A percentile compares a stretch with the other conserved stretches of the same genome.
Conservation (phyloP, 2,329 filamentous ascomycete species). For the Aspergillus clavatus region DNA sequence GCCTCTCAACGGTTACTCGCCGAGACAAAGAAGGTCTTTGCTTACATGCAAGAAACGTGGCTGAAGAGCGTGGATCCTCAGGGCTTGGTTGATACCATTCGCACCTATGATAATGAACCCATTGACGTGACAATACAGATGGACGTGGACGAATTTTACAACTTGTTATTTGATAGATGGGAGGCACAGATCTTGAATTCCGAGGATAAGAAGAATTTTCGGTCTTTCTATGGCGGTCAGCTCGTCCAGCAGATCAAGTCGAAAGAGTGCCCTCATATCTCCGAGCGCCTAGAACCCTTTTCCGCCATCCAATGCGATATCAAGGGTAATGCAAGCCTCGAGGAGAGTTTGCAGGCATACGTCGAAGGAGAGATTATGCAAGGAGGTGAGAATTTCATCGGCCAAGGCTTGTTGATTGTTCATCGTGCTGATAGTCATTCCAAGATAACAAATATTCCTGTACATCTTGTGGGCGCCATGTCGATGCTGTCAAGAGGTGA, state of each 20-base stretch:
- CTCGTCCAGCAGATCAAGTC: constrained; percentile 93
- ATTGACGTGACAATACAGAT: constrained; percentile 91
- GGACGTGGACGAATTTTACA: constrained; percentile 98
- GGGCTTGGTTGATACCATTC: constrained; percentile 68
- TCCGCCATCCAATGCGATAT: constrained; percentile 95
- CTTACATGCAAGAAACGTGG: constrained; percentile 77
- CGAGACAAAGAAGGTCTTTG: constrained; percentile 78
- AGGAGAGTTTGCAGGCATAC: constrained; percentile 90
- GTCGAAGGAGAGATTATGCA: constrained; percentile 96
- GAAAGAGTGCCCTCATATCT: constrained; percentile 90
- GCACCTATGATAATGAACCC: constrained; percentile 71
- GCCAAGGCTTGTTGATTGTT: background rate
- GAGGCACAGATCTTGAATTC: constrained; percentile 70
- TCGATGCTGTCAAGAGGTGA: constrained; percentile 85
- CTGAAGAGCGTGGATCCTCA: constrained; percentile 68
- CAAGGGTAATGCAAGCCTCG: constrained; percentile 77
- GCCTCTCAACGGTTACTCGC: constrained; percentile 63
- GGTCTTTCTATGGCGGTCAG: constrained; percentile 84
- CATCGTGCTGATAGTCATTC: constrained; percentile 16
- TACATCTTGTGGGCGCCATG: constrained; percentile 78
- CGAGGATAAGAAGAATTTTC: constrained; percentile 67
- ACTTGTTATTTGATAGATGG: constrained; percentile 84
- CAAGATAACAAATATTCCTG: constrained; percentile 97
- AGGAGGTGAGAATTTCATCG: constrained; percentile 54
- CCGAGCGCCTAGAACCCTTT: constrained; percentile 82